phyloP scores from a whole-genome alignment of 805 yeast genomes.

The Barnettozyma pratensis region DNA sequence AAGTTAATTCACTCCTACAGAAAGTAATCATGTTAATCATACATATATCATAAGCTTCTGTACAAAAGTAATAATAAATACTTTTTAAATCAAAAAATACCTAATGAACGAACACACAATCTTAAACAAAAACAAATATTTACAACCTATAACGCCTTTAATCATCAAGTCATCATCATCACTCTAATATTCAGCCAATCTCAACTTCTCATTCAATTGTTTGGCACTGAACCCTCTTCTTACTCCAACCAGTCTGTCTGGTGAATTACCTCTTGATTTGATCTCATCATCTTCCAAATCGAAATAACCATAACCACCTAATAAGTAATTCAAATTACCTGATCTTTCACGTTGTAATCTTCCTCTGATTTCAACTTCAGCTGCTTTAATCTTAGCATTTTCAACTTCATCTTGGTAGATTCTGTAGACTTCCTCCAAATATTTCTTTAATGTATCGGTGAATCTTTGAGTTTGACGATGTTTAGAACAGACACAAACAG shows the following conservation, averaged over 20 bases:
- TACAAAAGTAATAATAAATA: no score
- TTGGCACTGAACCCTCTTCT: conserved; percentile 22
- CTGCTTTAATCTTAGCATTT: conserved; percentile 9
- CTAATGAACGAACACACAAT: not conserved
- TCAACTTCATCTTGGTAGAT: conserved; percentile 32
- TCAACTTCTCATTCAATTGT: conserved; percentile 24
- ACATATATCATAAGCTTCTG: no score
- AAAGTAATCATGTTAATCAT: no score
- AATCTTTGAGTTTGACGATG: conserved; percentile 84
- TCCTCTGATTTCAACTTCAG: conserved; percentile 21
- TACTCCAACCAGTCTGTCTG: conserved; percentile 20
- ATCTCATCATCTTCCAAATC: conserved; percentile 61
- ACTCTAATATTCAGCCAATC: conserved; percentile 25
- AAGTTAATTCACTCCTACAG: no score
- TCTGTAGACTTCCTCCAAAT: conserved; percentile 52
- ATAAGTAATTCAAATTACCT: conserved; percentile 34
- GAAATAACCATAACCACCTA: conserved; percentile 88
- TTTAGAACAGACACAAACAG: conserved; percentile 80
- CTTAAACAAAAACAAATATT: not conserved
- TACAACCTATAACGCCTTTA: not conserved
- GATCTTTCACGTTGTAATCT: conserved; percentile 25
- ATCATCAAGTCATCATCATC: not conserved
- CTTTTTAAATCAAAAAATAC: not conserved
- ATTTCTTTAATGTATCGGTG: conserved; percentile 60
- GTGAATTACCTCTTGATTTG: conserved; percentile 37